Evolutionary conservation across 495 filamentous ascomycete genomes (phyloP).

Genomic region (Aspergillus panamensis): DNA sequence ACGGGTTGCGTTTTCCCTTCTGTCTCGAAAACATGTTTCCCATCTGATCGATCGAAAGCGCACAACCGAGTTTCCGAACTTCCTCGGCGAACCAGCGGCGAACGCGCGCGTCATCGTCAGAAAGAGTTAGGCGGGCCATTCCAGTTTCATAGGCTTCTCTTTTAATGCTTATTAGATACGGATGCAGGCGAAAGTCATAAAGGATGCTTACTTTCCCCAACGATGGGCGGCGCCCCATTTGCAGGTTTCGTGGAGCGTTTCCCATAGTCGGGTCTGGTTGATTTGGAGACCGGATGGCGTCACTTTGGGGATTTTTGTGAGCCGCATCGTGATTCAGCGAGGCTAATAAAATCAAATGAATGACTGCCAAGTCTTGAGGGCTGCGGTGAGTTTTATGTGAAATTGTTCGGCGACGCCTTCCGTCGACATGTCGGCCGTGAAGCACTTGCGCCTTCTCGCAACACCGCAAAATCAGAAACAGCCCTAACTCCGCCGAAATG

Average conservation of each 20-base stretch:
- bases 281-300: slow-evolving; percentile 29
- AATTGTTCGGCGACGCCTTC: too few species aligned
- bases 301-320: slow-evolving; percentile 21
- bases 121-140: slow-evolving; percentile 61
- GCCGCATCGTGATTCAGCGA: slow-evolving; percentile 1
- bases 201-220: slow-evolving; percentile 31
- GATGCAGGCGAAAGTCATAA: background rate
- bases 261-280: slow-evolving; percentile 32
- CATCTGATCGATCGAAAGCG: slow-evolving; percentile 57
- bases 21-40: slow-evolving; percentile 70
- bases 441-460: too few species aligned
- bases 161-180: slow-evolving; percentile 4
- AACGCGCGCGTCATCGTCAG: slow-evolving; percentile 62
- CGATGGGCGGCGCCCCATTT: slow-evolving; percentile 33
- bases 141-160: slow-evolving; percentile 44
- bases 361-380: too few species aligned
- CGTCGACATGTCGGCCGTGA: too few species aligned
- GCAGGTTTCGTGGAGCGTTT: slow-evolving; percentile 35
- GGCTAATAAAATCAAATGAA: too few species aligned
- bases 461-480: too few species aligned
- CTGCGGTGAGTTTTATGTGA: too few species aligned
- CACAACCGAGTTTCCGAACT: slow-evolving; percentile 57
- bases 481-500: too few species aligned
- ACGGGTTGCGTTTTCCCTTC: slow-evolving; percentile 44
- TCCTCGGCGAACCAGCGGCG: slow-evolving; percentile 69